phyloP scores from a whole-genome alignment of 2,329 filamentous ascomycete species.

The Neonectria sp. region DNA sequence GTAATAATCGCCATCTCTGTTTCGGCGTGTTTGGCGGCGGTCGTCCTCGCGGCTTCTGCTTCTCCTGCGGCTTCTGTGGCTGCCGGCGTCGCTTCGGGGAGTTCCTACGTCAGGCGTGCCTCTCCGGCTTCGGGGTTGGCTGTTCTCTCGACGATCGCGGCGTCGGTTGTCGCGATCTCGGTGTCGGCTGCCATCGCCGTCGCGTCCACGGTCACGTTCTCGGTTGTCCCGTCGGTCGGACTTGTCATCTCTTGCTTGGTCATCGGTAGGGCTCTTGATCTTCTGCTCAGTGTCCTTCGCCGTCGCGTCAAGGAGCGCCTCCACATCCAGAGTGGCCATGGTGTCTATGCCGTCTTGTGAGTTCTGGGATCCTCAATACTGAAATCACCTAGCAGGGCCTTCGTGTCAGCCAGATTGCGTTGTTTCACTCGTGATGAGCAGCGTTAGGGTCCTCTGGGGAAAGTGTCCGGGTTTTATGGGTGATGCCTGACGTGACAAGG shows the following conservation, averaged over 20 bases:
- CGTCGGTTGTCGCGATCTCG: constrained; percentile 68
- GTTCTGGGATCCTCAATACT: constrained; percentile 20
- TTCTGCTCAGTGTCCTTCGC: constrained; percentile 73
- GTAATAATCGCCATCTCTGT: constrained; percentile 83
- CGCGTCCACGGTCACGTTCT: constrained; percentile 71
- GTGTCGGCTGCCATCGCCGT: constrained; percentile 68
- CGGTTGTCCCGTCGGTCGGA: constrained; percentile 64
- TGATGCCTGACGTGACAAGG: constrained; percentile 42
- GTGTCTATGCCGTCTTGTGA: constrained; percentile 44
- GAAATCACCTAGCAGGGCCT: constrained; percentile 29
- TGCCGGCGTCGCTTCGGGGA: constrained; percentile 82
- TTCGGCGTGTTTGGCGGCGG: constrained; percentile 80
- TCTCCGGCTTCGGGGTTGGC: constrained; percentile 61
- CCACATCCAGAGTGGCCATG: constrained; percentile 78
- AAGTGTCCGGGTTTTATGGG: constrained; percentile 24
- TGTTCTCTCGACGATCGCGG: constrained; percentile 70
- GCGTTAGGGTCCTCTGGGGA: constrained; percentile 32
- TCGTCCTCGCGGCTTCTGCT: constrained; percentile 85
- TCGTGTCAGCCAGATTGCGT: constrained; percentile 20
- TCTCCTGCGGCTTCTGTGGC: constrained; percentile 85
- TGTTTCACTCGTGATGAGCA: constrained; percentile 26
- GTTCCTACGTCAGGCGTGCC: constrained; percentile 74
- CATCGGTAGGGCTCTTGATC: constrained; percentile 62
- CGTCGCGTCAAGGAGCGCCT: constrained; percentile 90
- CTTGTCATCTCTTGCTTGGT: constrained; percentile 62